Evolutionary conservation across 805 yeast species (phyloP).

Genomic region (Kluyveromyces wickerhamii): DNA sequence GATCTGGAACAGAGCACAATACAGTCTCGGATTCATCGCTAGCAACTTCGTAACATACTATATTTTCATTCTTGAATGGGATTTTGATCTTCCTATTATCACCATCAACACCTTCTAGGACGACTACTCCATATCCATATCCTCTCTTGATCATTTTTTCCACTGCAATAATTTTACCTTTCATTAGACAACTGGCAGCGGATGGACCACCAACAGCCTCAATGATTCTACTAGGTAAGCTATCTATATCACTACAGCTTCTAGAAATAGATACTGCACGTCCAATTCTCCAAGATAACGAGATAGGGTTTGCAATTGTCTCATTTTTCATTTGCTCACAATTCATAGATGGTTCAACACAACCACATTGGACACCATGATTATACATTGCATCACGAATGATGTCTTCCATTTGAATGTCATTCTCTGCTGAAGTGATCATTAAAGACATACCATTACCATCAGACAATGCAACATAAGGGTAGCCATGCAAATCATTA

Average conservation of each 20-base stretch:
- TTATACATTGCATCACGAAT: constrained; percentile 38
- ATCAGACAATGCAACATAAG: constrained; percentile 28
- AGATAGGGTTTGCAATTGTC: constrained; percentile 31
- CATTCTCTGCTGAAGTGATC: constrained; percentile 28
- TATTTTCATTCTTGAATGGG: constrained; percentile 44
- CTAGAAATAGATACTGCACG: constrained; percentile 35
- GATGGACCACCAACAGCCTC: constrained; percentile 31
- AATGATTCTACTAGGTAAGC: constrained; percentile 30
- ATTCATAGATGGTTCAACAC: constrained; percentile 32
- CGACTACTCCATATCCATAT: constrained; percentile 39
- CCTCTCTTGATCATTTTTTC: constrained; percentile 36
- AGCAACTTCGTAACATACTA: constrained; percentile 26
- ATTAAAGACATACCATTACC: constrained; percentile 37
- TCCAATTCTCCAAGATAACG: constrained; percentile 42
- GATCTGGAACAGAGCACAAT: constrained; percentile 40
- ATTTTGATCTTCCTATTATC: constrained; percentile 23
- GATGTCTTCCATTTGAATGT: constrained; percentile 31
- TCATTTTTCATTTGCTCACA: constrained; percentile 21
- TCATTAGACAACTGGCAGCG: constrained; percentile 30
- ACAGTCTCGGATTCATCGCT: constrained; percentile 19
- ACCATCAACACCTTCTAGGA: constrained; percentile 21
- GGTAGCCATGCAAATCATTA: constrained; percentile 10
- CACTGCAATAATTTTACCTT: constrained; percentile 38
- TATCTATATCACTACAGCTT: constrained; percentile 31
- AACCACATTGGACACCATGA: constrained; percentile 35